Conservation (phyloP, 805 yeast species). For the Babjeviella inositovora region DNA sequence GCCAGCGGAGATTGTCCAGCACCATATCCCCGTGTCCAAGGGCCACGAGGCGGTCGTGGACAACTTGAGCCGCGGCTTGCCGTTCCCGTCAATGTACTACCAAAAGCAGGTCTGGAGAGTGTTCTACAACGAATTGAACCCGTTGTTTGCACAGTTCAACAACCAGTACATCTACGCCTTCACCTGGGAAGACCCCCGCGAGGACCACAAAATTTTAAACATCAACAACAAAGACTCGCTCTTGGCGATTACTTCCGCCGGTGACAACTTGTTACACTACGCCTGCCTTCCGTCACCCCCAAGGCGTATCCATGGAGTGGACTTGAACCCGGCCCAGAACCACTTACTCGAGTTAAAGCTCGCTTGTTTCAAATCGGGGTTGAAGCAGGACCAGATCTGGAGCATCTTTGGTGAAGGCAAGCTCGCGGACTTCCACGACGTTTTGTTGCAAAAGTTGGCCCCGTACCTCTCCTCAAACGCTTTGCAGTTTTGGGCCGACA, state of each 20-base stretch:
- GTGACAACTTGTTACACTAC: slow-evolving; percentile 65
- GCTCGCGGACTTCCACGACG: slow-evolving; percentile 29
- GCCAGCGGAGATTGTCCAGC: slow-evolving; percentile 24
- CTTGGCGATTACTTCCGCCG: slow-evolving; percentile 75
- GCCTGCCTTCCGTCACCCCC: slow-evolving; percentile 64
- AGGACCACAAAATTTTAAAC: slow-evolving; percentile 53
- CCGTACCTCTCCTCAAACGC: slow-evolving; percentile 69
- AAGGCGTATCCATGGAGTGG: slow-evolving; percentile 68
- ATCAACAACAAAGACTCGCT: slow-evolving; percentile 53
- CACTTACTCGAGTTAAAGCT: slow-evolving; percentile 68
- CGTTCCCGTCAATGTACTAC: slow-evolving; percentile 70
- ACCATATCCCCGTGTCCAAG: slow-evolving; percentile 30
- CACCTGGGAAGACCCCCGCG: slow-evolving; percentile 86
- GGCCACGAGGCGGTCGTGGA: slow-evolving; percentile 65
- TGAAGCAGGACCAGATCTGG: slow-evolving; percentile 52
- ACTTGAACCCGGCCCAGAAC: slow-evolving; percentile 70
- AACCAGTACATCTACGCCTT: slow-evolving; percentile 76
- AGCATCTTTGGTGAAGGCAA: slow-evolving; percentile 63
- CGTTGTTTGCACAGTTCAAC: slow-evolving; percentile 54
- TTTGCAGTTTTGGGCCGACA: slow-evolving; percentile 63
- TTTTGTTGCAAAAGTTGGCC: slow-evolving; percentile 39
- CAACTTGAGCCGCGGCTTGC: slow-evolving; percentile 47
- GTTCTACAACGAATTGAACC: slow-evolving; percentile 57
- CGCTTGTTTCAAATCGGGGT: slow-evolving; percentile 41
- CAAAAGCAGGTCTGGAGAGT: slow-evolving; percentile 70